Conservation (phyloP, 768 basidiomycete genomes). For the Rhizopogon vinicolor region DNA sequence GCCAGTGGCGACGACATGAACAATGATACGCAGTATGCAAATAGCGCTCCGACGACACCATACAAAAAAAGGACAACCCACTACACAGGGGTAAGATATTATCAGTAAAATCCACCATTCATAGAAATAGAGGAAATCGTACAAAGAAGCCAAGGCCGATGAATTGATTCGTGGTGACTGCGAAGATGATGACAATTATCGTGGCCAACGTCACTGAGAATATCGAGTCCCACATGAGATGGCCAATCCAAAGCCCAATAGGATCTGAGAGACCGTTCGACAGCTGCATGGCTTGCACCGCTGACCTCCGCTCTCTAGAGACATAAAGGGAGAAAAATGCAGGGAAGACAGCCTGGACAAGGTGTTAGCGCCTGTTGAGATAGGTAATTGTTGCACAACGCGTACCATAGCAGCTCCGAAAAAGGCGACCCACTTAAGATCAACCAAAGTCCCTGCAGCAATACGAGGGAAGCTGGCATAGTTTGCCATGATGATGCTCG, state of each 20-base stretch:
- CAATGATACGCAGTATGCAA: constrained; percentile 63
- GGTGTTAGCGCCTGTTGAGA: not conserved
- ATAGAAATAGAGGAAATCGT: constrained; percentile 28
- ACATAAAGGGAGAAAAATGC: constrained; percentile 81
- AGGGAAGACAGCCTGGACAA: constrained; percentile 62
- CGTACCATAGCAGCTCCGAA: constrained; percentile 70
- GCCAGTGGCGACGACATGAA: constrained; percentile 61
- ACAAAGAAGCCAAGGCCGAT: constrained; percentile 59
- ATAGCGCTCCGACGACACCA: constrained; percentile 62
- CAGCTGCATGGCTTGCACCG: constrained; percentile 78
- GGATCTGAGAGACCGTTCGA: constrained; percentile 72
- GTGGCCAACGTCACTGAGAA: constrained; percentile 57
- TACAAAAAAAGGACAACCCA: constrained; percentile 72
- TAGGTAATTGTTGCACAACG: not conserved
- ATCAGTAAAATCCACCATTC: constrained; percentile 1
- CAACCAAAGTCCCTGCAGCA: constrained; percentile 51
- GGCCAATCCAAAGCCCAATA: constrained; percentile 73
- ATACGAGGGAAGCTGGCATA: constrained; percentile 56
- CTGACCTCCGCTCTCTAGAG: constrained; percentile 60
- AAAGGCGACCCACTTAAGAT: constrained; percentile 72
- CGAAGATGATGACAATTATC: constrained; percentile 60
- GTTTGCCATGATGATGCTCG: constrained; percentile 52
- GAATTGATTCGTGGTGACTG: constrained; percentile 54
- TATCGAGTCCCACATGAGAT: constrained; percentile 69
- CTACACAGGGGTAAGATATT: constrained; percentile 26